Base-by-base conservation (phyloP, 1,284 basidiomycete genomes). In the Psilocybe mexicana region DNA sequence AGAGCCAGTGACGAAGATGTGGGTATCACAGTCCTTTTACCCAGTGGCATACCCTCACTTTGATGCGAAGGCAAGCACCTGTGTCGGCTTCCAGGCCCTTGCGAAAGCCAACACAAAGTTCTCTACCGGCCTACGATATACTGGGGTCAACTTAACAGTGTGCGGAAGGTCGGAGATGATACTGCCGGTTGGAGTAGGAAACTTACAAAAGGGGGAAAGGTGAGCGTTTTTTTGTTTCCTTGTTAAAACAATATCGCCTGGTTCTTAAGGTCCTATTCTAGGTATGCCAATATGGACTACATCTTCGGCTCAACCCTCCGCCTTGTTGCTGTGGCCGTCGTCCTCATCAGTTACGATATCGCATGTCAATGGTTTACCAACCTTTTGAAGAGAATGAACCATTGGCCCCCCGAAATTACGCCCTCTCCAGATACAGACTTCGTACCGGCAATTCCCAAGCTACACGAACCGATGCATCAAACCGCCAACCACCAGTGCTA, bases 211-310 rank as follows among this genome's bases (percentile, higher is more conserved):
- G 45, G 59, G 59, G 0, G 59, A 60, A 53, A 33, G 46, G 59
- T 60, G n/a, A 11, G 54, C 48, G 18, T 8, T 8, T 26, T 26
- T 46, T 10, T 6, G 40, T 12, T 26, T 28, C 8, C 2, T 24
- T 33, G 30, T 33, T 33, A 33, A 33, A 33, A 18, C 18, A 18
- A 18, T 18, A 18, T 18, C 18, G 18, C 28, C 10, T n/a, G 12
- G 7, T 25, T 42, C 2, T 42, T 6, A 24, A 11, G 18, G 35
- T 10, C 42, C 52, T 18, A 54, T 43, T 46, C 26, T 12, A 64
- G 59, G 26, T 63, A 63, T 46, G 28, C 52, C 1, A 65, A 62
- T 45, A 61, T 67, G 58, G 64, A 67, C 40, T 65, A 58, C 57
- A 44, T 57, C 11, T 45, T 61, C 46, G 38, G 36, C 5, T 48